Evolutionary conservation across 2,329 filamentous ascomycete genomes (phyloP), one percentile per base, ranked within the genome.

Genomic region (Trichocomaceae sp.): DNA sequence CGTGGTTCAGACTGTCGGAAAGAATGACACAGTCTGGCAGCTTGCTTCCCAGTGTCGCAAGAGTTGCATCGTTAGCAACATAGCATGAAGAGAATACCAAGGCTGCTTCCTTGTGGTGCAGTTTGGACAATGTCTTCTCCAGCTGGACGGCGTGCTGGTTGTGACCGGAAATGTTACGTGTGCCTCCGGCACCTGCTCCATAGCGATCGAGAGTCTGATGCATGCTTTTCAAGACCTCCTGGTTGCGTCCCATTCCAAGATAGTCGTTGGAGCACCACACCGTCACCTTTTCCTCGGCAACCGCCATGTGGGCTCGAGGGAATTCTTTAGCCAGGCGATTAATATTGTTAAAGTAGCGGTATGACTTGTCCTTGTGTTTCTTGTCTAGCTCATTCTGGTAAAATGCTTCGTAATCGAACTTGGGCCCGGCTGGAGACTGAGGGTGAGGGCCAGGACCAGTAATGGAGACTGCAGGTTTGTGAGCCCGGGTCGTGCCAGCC

Each of bases 301-400:
- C 84, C 15, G 88, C 82, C 80, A 95, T 95, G 73, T 99, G 93
- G 46, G 93, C 93, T 61, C 88, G 88, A 29, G 93, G 93, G 60
- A 99, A 99, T 61, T 97, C 90, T 76, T 93, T 89, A 62, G 93
- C 93, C 58, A 99, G 81, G 35, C 93, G 90, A 69, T 99, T 99
- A 83, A 99, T 99, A 79, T 99, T 99, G 81, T 99, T 99, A 80
- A 99, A 99, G 79, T 97, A 97, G 68, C 93, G 89, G 78, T 99
- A 99, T 51, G 91, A 96, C 78, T 96, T 97, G 81, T 99, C 93
- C 80, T 95, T 91, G 81, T 96, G 93, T 79, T 99, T 99, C 83
- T 96, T 97, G 65, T 96, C 90, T 63, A 99, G 76, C 72, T 99
- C 92, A 58, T 77, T 77, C 61, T 85, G 77, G 76, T 97, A 99